phyloP scores from a whole-genome alignment of 768 basidiomycete species.

The Lactarius deliciosus region DNA sequence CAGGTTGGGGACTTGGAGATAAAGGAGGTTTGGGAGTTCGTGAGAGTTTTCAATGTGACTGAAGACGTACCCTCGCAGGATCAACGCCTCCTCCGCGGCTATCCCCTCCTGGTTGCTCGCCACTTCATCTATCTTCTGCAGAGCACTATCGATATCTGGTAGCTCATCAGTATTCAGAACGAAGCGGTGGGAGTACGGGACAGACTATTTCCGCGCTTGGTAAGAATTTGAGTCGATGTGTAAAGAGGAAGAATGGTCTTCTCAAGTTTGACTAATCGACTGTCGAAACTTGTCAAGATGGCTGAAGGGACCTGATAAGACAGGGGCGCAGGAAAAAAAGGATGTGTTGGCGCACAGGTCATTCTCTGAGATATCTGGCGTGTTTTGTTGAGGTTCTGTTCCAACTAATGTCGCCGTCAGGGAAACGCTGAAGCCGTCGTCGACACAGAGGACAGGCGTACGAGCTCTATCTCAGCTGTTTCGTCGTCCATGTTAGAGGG shows the following conservation, averaged over 20 bases:
- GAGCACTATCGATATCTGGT: constrained; percentile 76
- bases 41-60: too few species aligned
- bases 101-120: constrained; percentile 73
- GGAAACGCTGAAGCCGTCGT: not conserved
- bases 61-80: constrained; percentile 65
- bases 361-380: constrained; percentile 82
- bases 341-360: constrained; percentile 58
- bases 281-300: constrained; percentile 81
- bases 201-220: constrained; percentile 70
- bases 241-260: constrained; percentile 86
- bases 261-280: constrained; percentile 76
- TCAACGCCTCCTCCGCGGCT: constrained; percentile 74
- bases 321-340: not conserved
- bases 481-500: constrained; percentile 52
- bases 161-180: not conserved
- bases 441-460: constrained; percentile 1
- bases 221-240: constrained; percentile 71
- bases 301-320: constrained; percentile 48
- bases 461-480: constrained; percentile 64
- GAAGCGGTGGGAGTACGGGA: constrained; percentile 17
- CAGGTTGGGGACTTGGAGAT: constrained; percentile 62
- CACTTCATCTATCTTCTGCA: constrained; percentile 76
- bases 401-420: constrained; percentile 49
- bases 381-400: constrained; percentile 87
- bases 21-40: not conserved